phyloP scores from a whole-genome alignment of 2,329 filamentous ascomycete species.

The Myriosclerotinia duriaeana region DNA sequence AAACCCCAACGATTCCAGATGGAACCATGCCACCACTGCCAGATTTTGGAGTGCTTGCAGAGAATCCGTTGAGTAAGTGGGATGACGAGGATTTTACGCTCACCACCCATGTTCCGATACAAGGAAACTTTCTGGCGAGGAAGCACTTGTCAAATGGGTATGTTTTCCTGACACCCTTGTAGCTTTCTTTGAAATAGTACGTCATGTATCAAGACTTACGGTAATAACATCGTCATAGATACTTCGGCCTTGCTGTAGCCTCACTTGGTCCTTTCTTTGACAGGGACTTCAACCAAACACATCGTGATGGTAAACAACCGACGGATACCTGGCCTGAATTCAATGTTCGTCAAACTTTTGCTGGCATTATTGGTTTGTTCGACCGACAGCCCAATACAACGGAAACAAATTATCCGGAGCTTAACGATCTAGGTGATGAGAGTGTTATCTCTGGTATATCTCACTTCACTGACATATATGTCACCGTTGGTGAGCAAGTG shows the following conservation, averaged over 20 bases:
- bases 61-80: constrained; percentile 14
- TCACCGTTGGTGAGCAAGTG: constrained; percentile 53
- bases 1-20: constrained; percentile 25
- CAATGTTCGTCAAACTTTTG: constrained; percentile 62
- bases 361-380: constrained; percentile 67
- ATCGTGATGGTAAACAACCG: constrained; percentile 24
- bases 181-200: not conserved
- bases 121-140: constrained; percentile 26
- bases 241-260: constrained; percentile 25
- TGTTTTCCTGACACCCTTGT: not conserved
- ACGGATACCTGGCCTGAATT: constrained; percentile 65
- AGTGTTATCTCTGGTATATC: constrained; percentile 65
- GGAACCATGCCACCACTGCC: constrained; percentile 17
- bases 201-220: not conserved
- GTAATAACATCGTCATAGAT: constrained; percentile 18
- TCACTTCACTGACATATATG: constrained; percentile 60
- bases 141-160: constrained; percentile 29
- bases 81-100: constrained; percentile 20
- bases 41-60: constrained; percentile 19
- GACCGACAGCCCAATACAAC: constrained; percentile 56
- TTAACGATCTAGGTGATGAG: constrained; percentile 62
- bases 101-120: constrained; percentile 21
- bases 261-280: constrained; percentile 29
- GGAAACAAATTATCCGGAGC: constrained; percentile 62
- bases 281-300: constrained; percentile 29